phyloP scores from a whole-genome alignment of 176 grass and related monocot species.

The Oryza punctata region DNA sequence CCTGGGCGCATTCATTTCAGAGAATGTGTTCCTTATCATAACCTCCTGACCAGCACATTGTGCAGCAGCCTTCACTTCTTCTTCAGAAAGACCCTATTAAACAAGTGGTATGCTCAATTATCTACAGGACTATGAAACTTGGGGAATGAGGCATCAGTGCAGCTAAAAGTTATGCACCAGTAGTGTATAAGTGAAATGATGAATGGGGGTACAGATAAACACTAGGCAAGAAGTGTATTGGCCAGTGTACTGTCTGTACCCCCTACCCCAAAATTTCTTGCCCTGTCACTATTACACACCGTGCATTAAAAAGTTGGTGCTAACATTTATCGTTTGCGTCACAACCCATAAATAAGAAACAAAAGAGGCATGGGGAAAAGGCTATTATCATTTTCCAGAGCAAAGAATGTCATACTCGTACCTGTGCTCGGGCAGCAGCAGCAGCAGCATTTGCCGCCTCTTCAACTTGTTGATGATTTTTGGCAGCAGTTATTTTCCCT shows the following conservation, averaged over 20 bases:
- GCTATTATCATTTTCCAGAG: conserved; percentile 10
- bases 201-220: background rate
- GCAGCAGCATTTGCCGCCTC: conserved; percentile 87
- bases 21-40: conserved; percentile 97
- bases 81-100: conserved; percentile 86
- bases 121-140: conserved; percentile 17
- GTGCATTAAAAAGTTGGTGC: background rate
- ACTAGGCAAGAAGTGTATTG: no score
- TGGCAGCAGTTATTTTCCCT: conserved; percentile 91
- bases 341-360: conserved; percentile 1
- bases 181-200: background rate
- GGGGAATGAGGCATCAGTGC: conserved; percentile 21
- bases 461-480: conserved; percentile 89
- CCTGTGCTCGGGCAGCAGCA: conserved; percentile 85
- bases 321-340: background rate
- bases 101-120: conserved; percentile 34
- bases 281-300: background rate
- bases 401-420: conserved; percentile 31
- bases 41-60: conserved; percentile 95
- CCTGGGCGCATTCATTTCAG: conserved; percentile 98
- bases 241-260: background rate
- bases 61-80: conserved; percentile 92
- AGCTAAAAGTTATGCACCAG: background rate
- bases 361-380: background rate
- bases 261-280: background rate